phyloP scores from a whole-genome alignment of 306 rosid species.

The Sphenostylis stenocarpa region DNA sequence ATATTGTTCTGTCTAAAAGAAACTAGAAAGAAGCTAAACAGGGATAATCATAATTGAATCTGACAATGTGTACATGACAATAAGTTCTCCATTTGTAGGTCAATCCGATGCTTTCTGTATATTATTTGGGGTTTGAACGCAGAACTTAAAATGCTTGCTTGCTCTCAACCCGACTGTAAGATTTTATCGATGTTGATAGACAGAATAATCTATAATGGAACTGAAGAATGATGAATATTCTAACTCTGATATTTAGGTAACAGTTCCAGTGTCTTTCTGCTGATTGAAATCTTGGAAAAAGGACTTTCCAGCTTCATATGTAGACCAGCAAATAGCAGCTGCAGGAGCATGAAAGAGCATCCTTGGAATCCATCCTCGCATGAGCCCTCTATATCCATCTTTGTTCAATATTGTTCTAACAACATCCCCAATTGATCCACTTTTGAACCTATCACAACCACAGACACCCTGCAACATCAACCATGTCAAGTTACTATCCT shows the following conservation, averaged over 20 bases:
- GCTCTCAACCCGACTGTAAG: constrained; percentile 29
- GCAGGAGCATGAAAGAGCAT: constrained; percentile 99
- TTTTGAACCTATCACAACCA: constrained; percentile 91
- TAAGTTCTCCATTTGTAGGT: constrained; percentile 17
- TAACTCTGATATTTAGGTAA: constrained; percentile 40
- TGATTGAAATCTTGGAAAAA: constrained; percentile 70
- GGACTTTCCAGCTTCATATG: constrained; percentile 86
- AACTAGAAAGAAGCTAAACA: constrained; percentile 13
- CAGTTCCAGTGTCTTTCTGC: constrained; percentile 35
- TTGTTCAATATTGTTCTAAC: constrained; percentile 65
- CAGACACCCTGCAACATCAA: constrained; percentile 77
- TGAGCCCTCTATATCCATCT: constrained; percentile 85
- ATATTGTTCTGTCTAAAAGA: constrained; percentile 1
- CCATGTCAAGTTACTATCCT: constrained; percentile 29
- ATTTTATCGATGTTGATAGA: constrained; percentile 12
- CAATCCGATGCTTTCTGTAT: constrained; percentile 33
- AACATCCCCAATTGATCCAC: constrained; percentile 77
- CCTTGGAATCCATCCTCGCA: constrained; percentile 97
- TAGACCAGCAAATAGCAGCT: constrained; percentile 98
- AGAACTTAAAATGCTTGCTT: constrained; percentile 30
- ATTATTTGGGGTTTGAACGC: constrained; percentile 32
- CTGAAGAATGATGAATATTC: constrained; percentile 34
- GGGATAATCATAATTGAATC: constrained; percentile 22
- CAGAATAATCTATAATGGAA: constrained; percentile 29
- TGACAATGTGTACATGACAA: constrained; percentile 33